Conservation (phyloP, 2,329 filamentous ascomycete genomes). For the Verticillium isaacii region DNA sequence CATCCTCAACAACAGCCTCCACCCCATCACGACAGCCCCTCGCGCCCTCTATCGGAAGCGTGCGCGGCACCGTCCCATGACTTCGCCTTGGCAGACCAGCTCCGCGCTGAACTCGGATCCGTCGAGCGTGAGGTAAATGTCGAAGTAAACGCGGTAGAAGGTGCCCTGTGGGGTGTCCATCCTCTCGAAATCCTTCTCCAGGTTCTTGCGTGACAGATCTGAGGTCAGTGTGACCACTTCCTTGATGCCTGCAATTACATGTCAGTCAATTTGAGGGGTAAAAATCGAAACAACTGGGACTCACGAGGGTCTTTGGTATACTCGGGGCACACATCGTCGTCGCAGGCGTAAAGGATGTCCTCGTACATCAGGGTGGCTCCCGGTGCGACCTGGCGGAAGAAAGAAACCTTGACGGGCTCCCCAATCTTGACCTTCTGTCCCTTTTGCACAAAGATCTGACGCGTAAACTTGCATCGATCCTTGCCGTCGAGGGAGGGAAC, state of each 20-base stretch:
- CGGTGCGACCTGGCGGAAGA: conserved; percentile 96
- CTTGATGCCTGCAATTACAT: conserved; percentile 72
- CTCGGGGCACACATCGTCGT: conserved; percentile 96
- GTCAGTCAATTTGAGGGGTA: not conserved
- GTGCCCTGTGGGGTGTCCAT: conserved; percentile 98
- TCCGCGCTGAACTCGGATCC: conserved; percentile 98
- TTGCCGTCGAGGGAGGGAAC: conserved; percentile 95
- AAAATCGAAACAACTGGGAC: conserved; percentile 32
- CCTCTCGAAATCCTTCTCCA: conserved; percentile 98
- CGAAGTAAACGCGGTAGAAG: conserved; percentile 80
- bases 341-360: conserved; percentile 94
- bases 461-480: conserved; percentile 96
- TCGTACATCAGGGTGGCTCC: conserved; percentile 99
- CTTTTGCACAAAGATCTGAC: conserved; percentile 98
- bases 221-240: conserved; percentile 97
- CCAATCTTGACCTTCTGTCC: conserved; percentile 98
- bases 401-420: conserved; percentile 97
- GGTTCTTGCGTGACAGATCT: conserved; percentile 93
- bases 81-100: conserved; percentile 97
- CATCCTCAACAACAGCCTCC: not conserved
- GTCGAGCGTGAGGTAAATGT: conserved; percentile 88
- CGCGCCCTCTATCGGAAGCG: conserved; percentile 63
- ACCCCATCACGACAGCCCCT: not conserved
- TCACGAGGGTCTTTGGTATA: conserved; percentile 99
- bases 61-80: conserved; percentile 95